A percentile compares a stretch with the other conserved stretches of the same genome.
Evolutionary conservation across 345 rosid species (phyloP).

Genomic region (Noccaea caerulescens): DNA sequence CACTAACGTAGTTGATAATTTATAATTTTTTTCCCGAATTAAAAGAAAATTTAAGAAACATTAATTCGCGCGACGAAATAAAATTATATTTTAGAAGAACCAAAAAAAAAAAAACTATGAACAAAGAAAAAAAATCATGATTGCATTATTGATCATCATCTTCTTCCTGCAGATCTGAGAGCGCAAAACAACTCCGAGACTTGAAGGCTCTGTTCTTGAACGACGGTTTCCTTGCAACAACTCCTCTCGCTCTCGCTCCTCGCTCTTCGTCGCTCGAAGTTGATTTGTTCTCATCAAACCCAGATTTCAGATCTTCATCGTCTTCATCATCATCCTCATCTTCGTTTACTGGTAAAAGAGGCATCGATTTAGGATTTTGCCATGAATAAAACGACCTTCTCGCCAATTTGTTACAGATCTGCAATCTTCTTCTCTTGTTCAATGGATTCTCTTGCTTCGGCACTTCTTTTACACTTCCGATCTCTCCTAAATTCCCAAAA

Average conservation of each 20-base stretch:
- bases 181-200: conserved; percentile 69
- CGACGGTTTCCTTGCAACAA: conserved; percentile 28
- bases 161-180: conserved; percentile 66
- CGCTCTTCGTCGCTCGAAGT: conserved; percentile 29
- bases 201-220: conserved; percentile 48
- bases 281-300: conserved; percentile 38
- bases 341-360: conserved; percentile 60
- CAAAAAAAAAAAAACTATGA: conserved; percentile 31
- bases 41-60: conserved; percentile 18
- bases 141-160: conserved; percentile 42
- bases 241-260: not conserved
- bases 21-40: conserved; percentile 7
- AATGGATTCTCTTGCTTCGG: conserved; percentile 79
- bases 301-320: conserved; percentile 38
- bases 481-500: conserved; percentile 66
- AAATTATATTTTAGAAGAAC: conserved; percentile 17
- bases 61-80: conserved; percentile 34
- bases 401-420: conserved; percentile 58
- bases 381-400: conserved; percentile 61
- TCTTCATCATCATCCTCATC: conserved; percentile 48
- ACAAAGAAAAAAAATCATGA: conserved; percentile 33
- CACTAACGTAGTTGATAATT: conserved; percentile 23
- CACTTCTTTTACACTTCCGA: conserved; percentile 63
- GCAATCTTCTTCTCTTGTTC: conserved; percentile 71
- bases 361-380: conserved; percentile 83